A percentile compares a stretch with the other conserved stretches of the same genome.
phyloP scores from a whole-genome alignment of 75 land plant genomes.

The Cryptomeria japonica region DNA sequence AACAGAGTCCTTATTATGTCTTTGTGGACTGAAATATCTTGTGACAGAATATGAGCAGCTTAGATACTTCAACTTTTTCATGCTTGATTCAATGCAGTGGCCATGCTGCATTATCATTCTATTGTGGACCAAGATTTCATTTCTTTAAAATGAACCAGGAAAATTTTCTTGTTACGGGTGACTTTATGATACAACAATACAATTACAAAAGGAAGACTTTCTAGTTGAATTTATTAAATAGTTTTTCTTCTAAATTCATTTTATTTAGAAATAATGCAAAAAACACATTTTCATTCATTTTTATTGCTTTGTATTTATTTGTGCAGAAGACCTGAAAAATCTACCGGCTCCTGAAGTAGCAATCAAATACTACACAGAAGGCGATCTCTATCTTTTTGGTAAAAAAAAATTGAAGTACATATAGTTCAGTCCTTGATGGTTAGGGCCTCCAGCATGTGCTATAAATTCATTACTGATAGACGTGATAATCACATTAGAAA shows the following conservation, averaged over 20 bases:
- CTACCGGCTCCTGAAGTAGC: slow-evolving; percentile 89
- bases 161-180: not conserved
- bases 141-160: not conserved
- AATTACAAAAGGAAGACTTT: not conserved
- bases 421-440: not conserved
- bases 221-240: not conserved
- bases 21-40: not conserved
- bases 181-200: not conserved
- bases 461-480: not conserved
- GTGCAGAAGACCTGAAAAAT: slow-evolving; percentile 78
- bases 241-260: not conserved
- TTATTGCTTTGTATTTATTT: not conserved
- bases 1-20: not conserved
- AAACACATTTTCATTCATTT: not conserved
- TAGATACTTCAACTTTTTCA: not conserved
- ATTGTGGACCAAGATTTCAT: not conserved
- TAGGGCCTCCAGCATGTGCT: not conserved
- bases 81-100: not conserved
- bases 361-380: slow-evolving; percentile 86
- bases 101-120: not conserved
- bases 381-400: slow-evolving; percentile 96
- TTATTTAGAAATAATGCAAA: slow-evolving; percentile 10
- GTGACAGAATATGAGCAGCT: not conserved
- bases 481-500: not conserved
- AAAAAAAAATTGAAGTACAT: not conserved